Evolutionary conservation across 2,329 filamentous ascomycete genomes (phyloP).

Genomic region (Claviceps maximensis): DNA sequence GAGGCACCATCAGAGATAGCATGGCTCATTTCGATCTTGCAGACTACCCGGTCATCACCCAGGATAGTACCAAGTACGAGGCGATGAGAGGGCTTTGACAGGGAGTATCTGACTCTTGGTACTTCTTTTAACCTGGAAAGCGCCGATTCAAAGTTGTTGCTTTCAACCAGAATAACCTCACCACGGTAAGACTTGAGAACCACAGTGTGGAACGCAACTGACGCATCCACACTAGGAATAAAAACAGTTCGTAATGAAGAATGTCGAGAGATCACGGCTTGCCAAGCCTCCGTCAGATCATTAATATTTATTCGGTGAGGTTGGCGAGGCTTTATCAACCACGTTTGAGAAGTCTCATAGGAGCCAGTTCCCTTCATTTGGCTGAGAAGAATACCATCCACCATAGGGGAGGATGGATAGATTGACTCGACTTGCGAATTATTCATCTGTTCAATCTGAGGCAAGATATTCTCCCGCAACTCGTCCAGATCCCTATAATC

Average conservation of each 20-base stretch:
- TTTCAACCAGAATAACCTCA: neutral
- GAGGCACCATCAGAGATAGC: conserved; percentile 7
- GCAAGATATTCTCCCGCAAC: conserved; percentile 6
- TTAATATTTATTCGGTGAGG: neutral
- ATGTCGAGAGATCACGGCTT: conserved; percentile 6
- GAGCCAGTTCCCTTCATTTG: conserved; percentile 7
- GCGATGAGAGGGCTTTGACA: conserved; percentile 1
- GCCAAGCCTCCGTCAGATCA: conserved; percentile 7
- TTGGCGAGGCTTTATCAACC: neutral
- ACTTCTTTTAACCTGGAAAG: neutral
- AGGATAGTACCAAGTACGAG: neutral
- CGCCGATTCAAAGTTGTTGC: neutral
- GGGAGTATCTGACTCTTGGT: neutral
- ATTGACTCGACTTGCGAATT: conserved; percentile 16
- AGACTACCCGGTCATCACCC: conserved; percentile 1
- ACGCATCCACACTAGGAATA: conserved; percentile 2
- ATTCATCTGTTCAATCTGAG: conserved; percentile 1
- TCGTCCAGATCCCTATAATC: conserved; percentile 5
- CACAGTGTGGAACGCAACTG: conserved; percentile 4
- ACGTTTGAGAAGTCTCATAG: conserved; percentile 3
- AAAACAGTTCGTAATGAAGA: conserved; percentile 7
- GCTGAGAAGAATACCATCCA: conserved; percentile 20
- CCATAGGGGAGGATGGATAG: conserved; percentile 20
- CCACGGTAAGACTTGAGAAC: neutral
- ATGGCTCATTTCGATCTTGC: conserved; percentile 8